These are phyloP conservation scores for Gynochthodes officinalis DNA, from an alignment of 257 asterid genomes.

Conservation along the genomic window DNA sequence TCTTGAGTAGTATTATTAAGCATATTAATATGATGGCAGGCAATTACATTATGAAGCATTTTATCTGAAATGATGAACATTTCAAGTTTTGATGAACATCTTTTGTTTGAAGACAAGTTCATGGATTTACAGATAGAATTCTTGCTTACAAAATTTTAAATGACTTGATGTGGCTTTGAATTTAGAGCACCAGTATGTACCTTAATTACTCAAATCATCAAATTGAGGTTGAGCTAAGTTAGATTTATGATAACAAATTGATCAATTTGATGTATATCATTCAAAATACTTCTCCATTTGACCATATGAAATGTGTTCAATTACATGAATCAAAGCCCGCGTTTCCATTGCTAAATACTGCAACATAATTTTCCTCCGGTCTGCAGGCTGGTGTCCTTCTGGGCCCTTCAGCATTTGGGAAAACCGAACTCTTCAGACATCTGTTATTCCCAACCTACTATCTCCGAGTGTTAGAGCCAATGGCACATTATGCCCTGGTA, in stretches of 20 bases:
- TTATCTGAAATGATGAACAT: no score
- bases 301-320: neutral
- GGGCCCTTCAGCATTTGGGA: conserved; percentile 76
- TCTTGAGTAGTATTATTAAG: no score
- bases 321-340: neutral
- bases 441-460: conserved; percentile 59
- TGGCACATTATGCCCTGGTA: conserved; percentile 73
- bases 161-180: no score
- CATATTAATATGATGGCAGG: no score
- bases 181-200: neutral
- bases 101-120: no score
- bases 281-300: neutral
- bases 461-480: conserved; percentile 63
- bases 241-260: neutral
- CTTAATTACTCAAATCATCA: no score
- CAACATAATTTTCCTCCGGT: neutral
- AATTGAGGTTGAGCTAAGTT: neutral
- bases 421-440: conserved; percentile 28
- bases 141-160: no score
- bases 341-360: conserved; percentile 7
- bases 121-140: no score
- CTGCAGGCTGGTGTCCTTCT: conserved; percentile 71
- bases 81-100: no score
- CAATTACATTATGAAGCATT: no score
- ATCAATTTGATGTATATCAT: neutral